Base-by-base conservation (phyloP, 169 alveolate genomes). In the Eimeria necatrix region DNA sequence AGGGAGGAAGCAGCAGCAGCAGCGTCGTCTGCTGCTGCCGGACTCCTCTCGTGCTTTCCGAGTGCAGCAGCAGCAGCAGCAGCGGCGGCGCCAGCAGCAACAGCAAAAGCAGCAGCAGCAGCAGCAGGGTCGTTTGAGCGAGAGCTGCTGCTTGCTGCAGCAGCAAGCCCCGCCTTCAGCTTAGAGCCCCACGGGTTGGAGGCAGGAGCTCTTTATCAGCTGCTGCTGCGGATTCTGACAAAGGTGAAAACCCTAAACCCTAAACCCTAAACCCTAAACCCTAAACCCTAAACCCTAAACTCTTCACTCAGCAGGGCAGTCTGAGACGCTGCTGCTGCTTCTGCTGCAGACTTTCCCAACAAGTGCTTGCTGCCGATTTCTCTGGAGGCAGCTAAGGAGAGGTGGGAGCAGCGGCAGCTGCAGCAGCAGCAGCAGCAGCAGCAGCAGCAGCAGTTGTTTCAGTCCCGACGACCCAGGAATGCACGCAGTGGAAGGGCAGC, bases 131-230 rank as follows among this genome's bases (percentile, higher is more conserved):
- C 16, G 59, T 49, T 53, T 10, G 74, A 83, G 18, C 41, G 22
- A 9, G 76, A 9, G 91, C 60, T 53, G 41, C 56, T 83, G 32
- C 56, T 56, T 56, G 76, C 91, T 20, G 91, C 74, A 32, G 91
- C 91, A 52, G 91, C 91, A 83, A 83, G 10, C 64, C 91, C 91
- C 26, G 64, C 48, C 61, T 53, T 53, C 74, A 83, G 91, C 91
- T 24, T 22, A 26, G 91, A 83, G 52, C 91, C 91, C 8, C 91
- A 83, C 74, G 91, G 91, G 60, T 46, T 83, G 32, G 91, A 83
- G 76, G 91, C 91, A 46, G 91, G 91, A n/a, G 14, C 76, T 9
- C 91, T 83, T 74, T 52, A 14, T 22, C 91, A 83, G 91, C 74
- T 83, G 91, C 74, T 83, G 74, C 71, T 83, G 59, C 70, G 53